Base-by-base conservation (phyloP, 148 eudicot genomes). In the Dianthus caryophyllus region DNA sequence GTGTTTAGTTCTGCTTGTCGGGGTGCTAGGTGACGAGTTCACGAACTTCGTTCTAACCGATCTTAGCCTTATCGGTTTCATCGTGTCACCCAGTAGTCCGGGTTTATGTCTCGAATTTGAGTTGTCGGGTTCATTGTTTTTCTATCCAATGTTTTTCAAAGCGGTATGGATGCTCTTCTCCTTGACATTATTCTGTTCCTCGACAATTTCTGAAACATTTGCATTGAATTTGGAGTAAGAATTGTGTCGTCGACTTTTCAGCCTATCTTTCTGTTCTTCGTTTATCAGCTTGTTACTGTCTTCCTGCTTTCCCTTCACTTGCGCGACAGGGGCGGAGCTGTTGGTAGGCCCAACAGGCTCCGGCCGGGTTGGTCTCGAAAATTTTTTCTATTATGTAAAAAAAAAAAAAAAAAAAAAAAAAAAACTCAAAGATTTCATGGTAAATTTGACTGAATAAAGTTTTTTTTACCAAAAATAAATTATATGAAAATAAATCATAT, bases 31-130 rank as follows among this genome's bases (percentile, higher is more conserved):
- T 57, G 81, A 72, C 20, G 63, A 67, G 8, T 75, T 76, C 54
- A 54, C 55, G 47, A 44, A 71, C 56, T 77, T 77, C 24, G 77
- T 85, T 73, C 95, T 71, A 14, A 88, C 87, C 25, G 97, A 88
- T 81, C 68, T 82, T 48, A 87, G 90, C 38, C 58, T 71, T n/a
- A n/a, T n/a, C 38, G 78, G 68, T 75, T 74, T 82, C 24, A 18
- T 64, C 6, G 22, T 16, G 15, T 1, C 52, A 44, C 36, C 54
- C 41, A n/a, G 21, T 24, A 20, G 26, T 22, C 27, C 21, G 18
- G 6, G 9, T 27, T 57, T 33, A 53, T 24, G 18, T 39, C 46
- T 30, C 61, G 38, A 26, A 57, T 26, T 64, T 39, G 21, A 58
- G 38, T 11, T 59, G 59, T 30, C 26, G 4, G 22, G 25, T 13